Evolutionary conservation across 805 yeast species (phyloP).

Genomic region (Metschnikowia henanensis): DNA sequence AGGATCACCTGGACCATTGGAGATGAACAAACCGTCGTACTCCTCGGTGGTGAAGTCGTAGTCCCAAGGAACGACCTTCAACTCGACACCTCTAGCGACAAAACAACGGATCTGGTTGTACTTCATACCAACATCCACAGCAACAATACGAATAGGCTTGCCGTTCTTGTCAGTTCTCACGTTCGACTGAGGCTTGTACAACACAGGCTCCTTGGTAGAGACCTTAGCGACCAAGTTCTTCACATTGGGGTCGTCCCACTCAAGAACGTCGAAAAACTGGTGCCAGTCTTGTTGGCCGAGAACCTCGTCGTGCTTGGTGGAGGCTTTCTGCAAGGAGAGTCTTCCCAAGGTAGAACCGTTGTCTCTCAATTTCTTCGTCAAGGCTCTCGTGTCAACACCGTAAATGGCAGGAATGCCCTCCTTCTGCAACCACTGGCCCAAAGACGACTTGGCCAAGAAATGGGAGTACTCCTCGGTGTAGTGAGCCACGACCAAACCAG

Average conservation of each 20-base stretch:
- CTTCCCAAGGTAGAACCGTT: conserved; percentile 94
- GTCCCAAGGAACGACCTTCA: conserved; percentile 95
- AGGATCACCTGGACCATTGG: conserved; percentile 99
- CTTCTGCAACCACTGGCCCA: conserved; percentile 90
- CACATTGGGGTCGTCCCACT: conserved; percentile 91
- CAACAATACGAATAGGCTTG: conserved; percentile 75
- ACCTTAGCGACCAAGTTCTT: conserved; percentile 92
- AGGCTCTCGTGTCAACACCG: conserved; percentile 95
- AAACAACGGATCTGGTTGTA: conserved; percentile 97
- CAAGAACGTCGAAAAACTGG: conserved; percentile 67
- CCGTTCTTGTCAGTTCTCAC: conserved; percentile 64
- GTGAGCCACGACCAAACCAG: conserved; percentile 95
- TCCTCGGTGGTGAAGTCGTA: conserved; percentile 77
- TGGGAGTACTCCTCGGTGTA: conserved; percentile 97
- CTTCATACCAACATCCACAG: conserved; percentile 97
- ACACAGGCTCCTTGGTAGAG: conserved; percentile 71
- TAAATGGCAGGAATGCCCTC: conserved; percentile 94
- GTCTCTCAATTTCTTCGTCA: conserved; percentile 91
- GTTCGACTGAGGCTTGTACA: conserved; percentile 69
- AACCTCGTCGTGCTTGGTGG: conserved; percentile 30
- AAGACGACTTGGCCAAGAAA: conserved; percentile 86
- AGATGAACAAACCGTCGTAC: conserved; percentile 93
- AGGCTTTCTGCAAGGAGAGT: conserved; percentile 58
- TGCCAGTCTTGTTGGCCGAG: conserved; percentile 52
- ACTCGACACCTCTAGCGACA: conserved; percentile 93